phyloP scores from a whole-genome alignment of 306 rosid genomes.

The Pterocarpus macrocarpus region DNA sequence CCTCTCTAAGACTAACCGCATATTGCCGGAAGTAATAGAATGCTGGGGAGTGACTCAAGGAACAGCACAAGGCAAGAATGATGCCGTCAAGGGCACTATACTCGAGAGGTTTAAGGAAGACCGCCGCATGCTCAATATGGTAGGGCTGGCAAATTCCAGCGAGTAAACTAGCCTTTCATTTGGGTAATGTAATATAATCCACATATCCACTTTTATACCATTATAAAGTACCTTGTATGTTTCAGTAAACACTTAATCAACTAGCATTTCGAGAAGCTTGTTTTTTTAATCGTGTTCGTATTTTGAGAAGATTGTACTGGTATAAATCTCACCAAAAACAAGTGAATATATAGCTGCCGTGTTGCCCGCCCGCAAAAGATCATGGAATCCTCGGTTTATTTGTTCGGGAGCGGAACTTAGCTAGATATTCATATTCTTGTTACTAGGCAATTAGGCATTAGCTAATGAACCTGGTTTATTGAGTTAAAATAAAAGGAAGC shows the following conservation, averaged over 20 bases:
- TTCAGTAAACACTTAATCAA: too few relatives aligned
- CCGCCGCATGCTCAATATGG: constrained; percentile 72
- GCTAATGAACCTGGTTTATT: too few relatives aligned
- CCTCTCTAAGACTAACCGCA: constrained; percentile 74
- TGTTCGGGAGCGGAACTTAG: not conserved
- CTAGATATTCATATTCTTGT: too few relatives aligned
- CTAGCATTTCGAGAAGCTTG: not conserved
- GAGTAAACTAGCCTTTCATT: constrained; percentile 49
- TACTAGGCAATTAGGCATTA: not conserved
- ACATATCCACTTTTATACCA: not conserved
- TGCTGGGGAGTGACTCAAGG: constrained; percentile 85
- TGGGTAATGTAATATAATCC: not conserved
- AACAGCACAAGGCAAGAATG: constrained; percentile 57
- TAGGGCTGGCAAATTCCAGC: constrained; percentile 90
- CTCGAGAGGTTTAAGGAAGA: constrained; percentile 92
- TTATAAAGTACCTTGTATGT: too few relatives aligned
- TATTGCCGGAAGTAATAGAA: constrained; percentile 85
- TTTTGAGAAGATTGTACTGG: not conserved
- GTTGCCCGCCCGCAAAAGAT: too few relatives aligned
- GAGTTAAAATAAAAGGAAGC: too few relatives aligned
- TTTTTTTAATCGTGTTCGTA: not conserved
- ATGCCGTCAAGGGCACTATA: constrained; percentile 55
- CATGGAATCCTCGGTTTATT: too few relatives aligned
- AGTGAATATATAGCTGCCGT: not conserved
- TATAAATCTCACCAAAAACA: not conserved